A percentile compares a stretch with the other conserved stretches of the same genome.
Conservation (phyloP, 2,329 filamentous ascomycete genomes). For the Zymoseptoria crescenta region DNA sequence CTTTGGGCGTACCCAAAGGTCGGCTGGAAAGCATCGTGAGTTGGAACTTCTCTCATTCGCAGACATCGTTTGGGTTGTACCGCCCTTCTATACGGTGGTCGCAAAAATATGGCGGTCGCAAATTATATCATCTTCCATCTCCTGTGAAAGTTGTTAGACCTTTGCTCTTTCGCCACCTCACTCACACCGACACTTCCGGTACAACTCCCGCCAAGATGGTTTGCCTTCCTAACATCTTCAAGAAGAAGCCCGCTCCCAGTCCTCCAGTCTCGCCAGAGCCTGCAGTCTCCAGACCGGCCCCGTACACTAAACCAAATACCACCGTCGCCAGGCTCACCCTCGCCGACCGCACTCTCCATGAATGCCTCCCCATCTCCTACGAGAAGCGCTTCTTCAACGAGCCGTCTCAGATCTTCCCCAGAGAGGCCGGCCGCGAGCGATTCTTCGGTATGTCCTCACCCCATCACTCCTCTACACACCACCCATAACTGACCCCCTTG, state of each 20-base stretch:
- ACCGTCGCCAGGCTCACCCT: neutral
- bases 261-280: neutral
- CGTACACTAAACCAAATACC: neutral
- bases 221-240: neutral
- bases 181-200: neutral
- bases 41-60: neutral
- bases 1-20: neutral
- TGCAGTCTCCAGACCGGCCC: neutral
- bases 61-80: neutral
- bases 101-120: neutral
- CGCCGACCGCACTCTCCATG: conserved; percentile 1
- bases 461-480: neutral
- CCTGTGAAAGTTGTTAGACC: neutral
- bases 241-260: neutral
- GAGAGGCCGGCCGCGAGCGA: conserved; percentile 7
- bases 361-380: neutral
- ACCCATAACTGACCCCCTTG: neutral
- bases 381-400: neutral
- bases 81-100: neutral
- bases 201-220: neutral
- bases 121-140: neutral
- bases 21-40: neutral
- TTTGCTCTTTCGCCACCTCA: neutral
- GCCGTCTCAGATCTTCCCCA: conserved; percentile 4
- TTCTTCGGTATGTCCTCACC: conserved; percentile 11